Evolutionary conservation across 225 moss, liverwort and hornwort genomes (phyloP).

Genomic region (Polytrichum commune): DNA sequence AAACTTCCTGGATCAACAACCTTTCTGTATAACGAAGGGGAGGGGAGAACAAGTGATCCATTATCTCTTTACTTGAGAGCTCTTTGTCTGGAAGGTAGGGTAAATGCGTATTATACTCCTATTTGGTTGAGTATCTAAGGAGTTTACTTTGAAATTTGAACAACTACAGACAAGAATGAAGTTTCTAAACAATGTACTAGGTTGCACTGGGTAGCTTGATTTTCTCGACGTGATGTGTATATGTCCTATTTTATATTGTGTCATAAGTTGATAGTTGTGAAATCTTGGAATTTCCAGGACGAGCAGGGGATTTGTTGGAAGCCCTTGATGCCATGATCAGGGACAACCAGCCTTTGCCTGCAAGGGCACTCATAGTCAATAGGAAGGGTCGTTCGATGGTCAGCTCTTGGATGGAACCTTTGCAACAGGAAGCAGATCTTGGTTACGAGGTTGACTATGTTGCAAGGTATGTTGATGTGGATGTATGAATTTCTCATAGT

Average conservation of each 20-base stretch:
- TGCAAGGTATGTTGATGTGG: constrained; percentile 53
- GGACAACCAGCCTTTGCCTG: constrained; percentile 68
- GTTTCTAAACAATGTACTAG: too few species aligned
- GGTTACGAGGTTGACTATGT: constrained; percentile 90
- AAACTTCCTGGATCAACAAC: constrained; percentile 57
- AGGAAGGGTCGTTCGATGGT: constrained; percentile 85
- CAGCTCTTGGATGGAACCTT: constrained; percentile 96
- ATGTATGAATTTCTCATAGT: too few species aligned
- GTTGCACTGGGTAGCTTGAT: too few species aligned
- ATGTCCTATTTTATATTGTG: too few species aligned
- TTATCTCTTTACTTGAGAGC: constrained; percentile 84
- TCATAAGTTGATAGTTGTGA: too few species aligned
- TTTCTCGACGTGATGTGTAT: too few species aligned
- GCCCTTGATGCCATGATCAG: constrained; percentile 77
- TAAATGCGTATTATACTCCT: neutral
- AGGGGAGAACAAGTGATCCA: constrained; percentile 69
- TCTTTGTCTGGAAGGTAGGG: constrained; percentile 79
- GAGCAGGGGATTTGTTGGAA: constrained; percentile 73
- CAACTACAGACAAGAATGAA: too few species aligned
- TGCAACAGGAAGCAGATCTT: constrained; percentile 89
- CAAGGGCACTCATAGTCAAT: constrained; percentile 81
- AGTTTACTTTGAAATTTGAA: too few species aligned
- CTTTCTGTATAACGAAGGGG: constrained; percentile 63
- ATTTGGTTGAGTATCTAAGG: too few species aligned
- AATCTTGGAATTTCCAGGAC: constrained; percentile 50